These are phyloP conservation scores for Pyrenula massariospora DNA, from an alignment of 495 filamentous ascomycete genomes.

Conservation along the genomic window DNA sequence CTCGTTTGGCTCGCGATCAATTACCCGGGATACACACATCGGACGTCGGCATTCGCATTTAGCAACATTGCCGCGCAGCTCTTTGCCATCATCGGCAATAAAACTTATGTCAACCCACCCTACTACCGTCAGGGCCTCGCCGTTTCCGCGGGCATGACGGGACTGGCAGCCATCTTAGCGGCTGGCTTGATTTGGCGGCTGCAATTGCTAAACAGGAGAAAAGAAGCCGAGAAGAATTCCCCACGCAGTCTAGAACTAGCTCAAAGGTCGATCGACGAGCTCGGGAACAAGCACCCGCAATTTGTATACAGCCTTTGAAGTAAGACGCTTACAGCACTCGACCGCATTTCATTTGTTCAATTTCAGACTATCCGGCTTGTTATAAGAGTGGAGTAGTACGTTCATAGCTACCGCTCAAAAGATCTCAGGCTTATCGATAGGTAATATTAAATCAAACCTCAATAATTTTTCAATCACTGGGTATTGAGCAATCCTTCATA, in stretches of 20 bases:
- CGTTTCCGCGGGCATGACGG: not conserved
- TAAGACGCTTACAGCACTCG: too few relatives aligned
- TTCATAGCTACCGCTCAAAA: too few relatives aligned
- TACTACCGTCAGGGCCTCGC: not conserved
- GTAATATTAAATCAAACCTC: too few relatives aligned
- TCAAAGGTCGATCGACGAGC: slow-evolving; percentile 4
- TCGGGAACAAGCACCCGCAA: not conserved
- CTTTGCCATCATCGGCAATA: not conserved
- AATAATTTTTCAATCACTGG: too few relatives aligned
- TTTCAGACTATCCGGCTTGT: too few relatives aligned
- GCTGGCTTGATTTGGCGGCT: not conserved
- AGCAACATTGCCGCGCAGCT: not conserved
- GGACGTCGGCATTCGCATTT: not conserved
- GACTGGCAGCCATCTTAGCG: not conserved
- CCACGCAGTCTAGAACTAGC: not conserved
- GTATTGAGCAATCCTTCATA: too few relatives aligned
- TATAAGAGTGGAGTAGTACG: too few relatives aligned
- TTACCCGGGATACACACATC: not conserved
- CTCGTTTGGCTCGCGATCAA: not conserved
- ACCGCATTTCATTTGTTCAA: too few relatives aligned
- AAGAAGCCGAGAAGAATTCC: slow-evolving; percentile 13
- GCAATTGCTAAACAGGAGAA: slow-evolving; percentile 17
- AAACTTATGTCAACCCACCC: not conserved
- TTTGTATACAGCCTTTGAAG: not conserved
- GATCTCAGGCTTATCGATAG: too few relatives aligned